phyloP scores from a whole-genome alignment of 2,329 filamentous ascomycete genomes.

The Fusarium sp. region DNA sequence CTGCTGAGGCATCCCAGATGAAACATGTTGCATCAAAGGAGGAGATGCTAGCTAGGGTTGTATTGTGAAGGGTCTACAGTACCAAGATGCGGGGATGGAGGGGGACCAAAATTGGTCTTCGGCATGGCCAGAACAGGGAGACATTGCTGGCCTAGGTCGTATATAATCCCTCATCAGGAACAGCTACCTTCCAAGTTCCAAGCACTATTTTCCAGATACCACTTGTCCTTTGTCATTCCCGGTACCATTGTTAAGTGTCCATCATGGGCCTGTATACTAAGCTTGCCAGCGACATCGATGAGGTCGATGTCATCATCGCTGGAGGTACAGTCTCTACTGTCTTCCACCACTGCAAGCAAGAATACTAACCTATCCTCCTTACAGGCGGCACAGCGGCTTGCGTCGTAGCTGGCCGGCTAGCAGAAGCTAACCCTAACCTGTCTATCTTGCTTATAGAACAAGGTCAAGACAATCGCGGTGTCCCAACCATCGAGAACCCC shows the following conservation, averaged over 20 bases:
- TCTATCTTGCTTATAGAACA: constrained; percentile 50
- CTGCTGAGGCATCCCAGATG: constrained; percentile 6
- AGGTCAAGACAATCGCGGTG: constrained; percentile 45
- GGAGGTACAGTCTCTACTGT: constrained; percentile 17
- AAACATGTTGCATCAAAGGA: constrained; percentile 7
- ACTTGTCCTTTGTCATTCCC: background rate
- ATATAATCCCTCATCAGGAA: constrained; percentile 18
- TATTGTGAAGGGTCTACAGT: constrained; percentile 1
- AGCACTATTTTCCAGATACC: constrained; percentile 2
- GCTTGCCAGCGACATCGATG: constrained; percentile 33
- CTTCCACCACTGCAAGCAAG: background rate
- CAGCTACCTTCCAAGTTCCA: background rate
- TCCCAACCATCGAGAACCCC: constrained; percentile 45
- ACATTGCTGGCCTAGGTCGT: background rate
- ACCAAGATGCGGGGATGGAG: background rate
- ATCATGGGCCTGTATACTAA: constrained; percentile 38
- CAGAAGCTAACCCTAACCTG: constrained; percentile 45
- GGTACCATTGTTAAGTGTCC: constrained; percentile 5
- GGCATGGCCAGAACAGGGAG: background rate
- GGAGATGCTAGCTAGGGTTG: background rate
- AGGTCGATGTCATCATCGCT: constrained; percentile 39
- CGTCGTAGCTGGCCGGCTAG: constrained; percentile 47
- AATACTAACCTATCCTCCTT: background rate
- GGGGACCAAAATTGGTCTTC: constrained; percentile 3
- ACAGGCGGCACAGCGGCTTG: constrained; percentile 49